Evolutionary conservation across 1,284 basidiomycete species (phyloP), one percentile per base, ranked within the genome.

Genomic region (Pascua sp.): DNA sequence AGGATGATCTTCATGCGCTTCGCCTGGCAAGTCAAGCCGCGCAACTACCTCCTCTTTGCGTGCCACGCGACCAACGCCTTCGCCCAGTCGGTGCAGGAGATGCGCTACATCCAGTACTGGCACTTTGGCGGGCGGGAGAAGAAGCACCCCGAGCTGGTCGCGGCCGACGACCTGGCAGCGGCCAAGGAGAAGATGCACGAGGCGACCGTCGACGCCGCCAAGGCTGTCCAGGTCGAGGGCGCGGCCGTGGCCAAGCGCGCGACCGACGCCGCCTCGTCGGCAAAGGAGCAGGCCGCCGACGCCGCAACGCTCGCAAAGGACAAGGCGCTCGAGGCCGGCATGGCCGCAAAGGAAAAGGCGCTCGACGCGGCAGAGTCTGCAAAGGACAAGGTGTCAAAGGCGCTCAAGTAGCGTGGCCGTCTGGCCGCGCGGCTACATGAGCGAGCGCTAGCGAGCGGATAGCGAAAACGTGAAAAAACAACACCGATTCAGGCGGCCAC

Each of bases 1-100:
- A 96, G 92, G 17, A 71, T 90, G 80, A 90, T 94, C 63, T 96
- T 96, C 80, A 94, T 93, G 88, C 88, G 92, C 46, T 96, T 96
- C 75, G 92, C 93, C 60, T 97, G 94, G 94, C 85, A 85, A 59
- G 93, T 97, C 42, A 86, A 92, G 72, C 93, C 93, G 15, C 85
- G 94, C 65, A 98, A 98, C 77, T 92, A 95, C 80, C 83, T 96
- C 55, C 83, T 96, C 53, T 91, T 96, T 77, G 91, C 88, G 5
- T 96, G 93, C 75, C 93, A 97, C 78, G 80, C 83, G 15, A 95
- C 91, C 53, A 97, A 97, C 75, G 84, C 87, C 5, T 81, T 88
- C n/a, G 89, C 92, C 0, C 93, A 97, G 75, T 75, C 83, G 3
- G 68, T 89, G 17, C 91, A 97, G 77, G 88, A 87, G n/a, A 80